These are phyloP conservation scores for Camellia sinensis DNA, from an alignment of 148 eudicot genomes.

Conservation along the genomic window DNA sequence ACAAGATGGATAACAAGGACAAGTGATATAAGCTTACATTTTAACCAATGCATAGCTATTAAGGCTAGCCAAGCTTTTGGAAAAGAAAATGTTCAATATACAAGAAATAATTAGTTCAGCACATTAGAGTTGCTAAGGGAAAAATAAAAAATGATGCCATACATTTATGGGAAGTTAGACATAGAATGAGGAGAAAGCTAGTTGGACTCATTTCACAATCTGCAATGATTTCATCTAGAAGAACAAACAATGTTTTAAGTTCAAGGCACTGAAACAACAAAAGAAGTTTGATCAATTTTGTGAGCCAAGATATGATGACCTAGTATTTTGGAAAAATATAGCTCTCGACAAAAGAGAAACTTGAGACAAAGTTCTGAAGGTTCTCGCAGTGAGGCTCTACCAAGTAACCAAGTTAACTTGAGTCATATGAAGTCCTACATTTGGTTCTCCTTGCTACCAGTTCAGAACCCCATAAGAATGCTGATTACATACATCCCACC, in stretches of 20 bases:
- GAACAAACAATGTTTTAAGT: background rate
- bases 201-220: background rate
- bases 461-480: background rate
- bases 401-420: background rate
- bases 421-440: background rate
- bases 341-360: background rate
- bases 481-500: background rate
- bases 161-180: background rate
- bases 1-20: background rate
- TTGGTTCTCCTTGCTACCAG: background rate
- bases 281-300: background rate
- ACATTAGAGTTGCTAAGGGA: background rate
- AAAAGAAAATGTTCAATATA: background rate
- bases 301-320: background rate
- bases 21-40: background rate
- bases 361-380: background rate
- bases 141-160: background rate
- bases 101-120: background rate
- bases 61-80: background rate
- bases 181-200: conserved; percentile 4
- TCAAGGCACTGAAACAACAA: background rate
- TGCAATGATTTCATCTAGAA: background rate
- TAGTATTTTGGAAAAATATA: background rate
- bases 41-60: no score
- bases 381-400: background rate